Base-by-base conservation (phyloP, 2,329 filamentous ascomycete species). In the Phyllosticta capitalensis region DNA sequence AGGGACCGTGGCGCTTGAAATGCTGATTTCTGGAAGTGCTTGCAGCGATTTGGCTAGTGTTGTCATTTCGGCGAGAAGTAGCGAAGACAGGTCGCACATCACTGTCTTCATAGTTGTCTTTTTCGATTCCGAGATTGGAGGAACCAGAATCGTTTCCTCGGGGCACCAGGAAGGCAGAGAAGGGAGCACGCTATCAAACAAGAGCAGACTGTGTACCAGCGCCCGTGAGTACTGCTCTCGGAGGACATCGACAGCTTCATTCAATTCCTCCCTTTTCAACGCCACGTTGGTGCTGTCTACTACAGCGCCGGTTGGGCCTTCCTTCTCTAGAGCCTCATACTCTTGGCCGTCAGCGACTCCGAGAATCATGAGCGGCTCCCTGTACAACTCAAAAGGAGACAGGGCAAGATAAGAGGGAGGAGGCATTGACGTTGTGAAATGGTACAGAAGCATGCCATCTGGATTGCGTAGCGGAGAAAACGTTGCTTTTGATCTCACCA, bases 381-480 rank as follows among this genome's bases (percentile, higher is more conserved):
- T 83, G 72, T 90, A 95, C 51, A 92, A 79, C 71, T 99, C 94
- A 77, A 96, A 96, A 0, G 94, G 92, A 45, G 88, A 88, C 49
- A 95, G 76, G 20, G 89, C 82, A 51, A 90, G 78, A 69, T 95
- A 90, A 30, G 89, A 90, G 30, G 85, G 81, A n/a, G 89, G 85
- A 22, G 90, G 88, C 59, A 88, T 79, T 67, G 90, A 87, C 62
- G 89, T 90, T 61, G 88, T 86, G 63, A 96, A 82, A 71, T 96
- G 88, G 79, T 94, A 96, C 67, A 96, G 81, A 62, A 97, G 87
- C 68, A 86, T 85, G 62, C 92, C 92, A 65, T 86, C 83, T 10
- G 90, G 91, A 72, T 94, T 96, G 14, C 88, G 89, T 67, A 94
- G 78, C 49, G 92, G 92, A 61, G 90, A 95, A 75, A 97, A 96